Conservation (phyloP, 768 basidiomycete species). For the Phylloporus sp. region DNA sequence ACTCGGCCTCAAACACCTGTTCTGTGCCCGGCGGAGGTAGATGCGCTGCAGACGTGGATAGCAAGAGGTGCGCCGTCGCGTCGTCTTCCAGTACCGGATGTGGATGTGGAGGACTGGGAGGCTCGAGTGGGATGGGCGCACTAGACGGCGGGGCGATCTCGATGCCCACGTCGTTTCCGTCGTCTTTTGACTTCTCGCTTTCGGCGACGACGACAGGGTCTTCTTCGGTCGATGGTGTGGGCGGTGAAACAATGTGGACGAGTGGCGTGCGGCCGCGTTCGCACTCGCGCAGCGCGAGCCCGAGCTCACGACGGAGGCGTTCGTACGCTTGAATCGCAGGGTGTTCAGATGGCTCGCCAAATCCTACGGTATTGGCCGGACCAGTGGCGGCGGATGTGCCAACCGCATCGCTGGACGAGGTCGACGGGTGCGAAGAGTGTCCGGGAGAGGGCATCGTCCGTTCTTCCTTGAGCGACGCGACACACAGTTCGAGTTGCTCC, state of each 20-base stretch:
- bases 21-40: conserved; percentile 68
- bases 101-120: not conserved
- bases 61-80: conserved; percentile 51
- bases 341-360: conserved; percentile 30
- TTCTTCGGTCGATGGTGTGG: conserved; percentile 38
- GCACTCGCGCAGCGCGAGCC: conserved; percentile 74
- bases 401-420: conserved; percentile 13
- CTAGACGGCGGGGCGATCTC: not conserved
- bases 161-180: not conserved
- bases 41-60: conserved; percentile 47
- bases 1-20: conserved; percentile 78
- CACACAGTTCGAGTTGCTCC: conserved; percentile 61
- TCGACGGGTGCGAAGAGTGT: conserved; percentile 21
- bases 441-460: conserved; percentile 8
- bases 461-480: conserved; percentile 50
- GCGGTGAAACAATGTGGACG: conserved; percentile 52
- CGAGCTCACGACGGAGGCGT: conserved; percentile 69
- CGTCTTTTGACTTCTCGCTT: not conserved
- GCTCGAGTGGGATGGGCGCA: not conserved
- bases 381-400: too few species aligned
- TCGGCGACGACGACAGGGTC: conserved; percentile 7
- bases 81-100: conserved; percentile 35
- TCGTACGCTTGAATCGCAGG: conserved; percentile 71
- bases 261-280: conserved; percentile 72
- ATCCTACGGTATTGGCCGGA: not conserved